These are phyloP conservation scores for Neofusicoccum laricinum DNA, from an alignment of 2,329 filamentous ascomycete species.

Conservation along the genomic window DNA sequence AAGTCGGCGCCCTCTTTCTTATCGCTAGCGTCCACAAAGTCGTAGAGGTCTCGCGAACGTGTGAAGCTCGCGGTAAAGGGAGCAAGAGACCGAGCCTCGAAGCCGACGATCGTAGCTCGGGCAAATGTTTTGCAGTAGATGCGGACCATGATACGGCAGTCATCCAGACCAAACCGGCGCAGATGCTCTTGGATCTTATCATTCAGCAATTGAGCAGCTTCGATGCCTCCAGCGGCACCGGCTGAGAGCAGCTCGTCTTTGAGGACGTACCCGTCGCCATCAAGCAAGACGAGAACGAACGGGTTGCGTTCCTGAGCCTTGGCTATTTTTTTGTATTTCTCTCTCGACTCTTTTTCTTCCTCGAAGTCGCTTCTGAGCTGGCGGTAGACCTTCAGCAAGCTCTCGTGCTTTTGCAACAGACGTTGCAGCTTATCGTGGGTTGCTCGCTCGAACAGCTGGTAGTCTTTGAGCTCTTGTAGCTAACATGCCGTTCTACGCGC, in stretches of 20 bases:
- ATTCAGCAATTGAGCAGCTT: slow-evolving; percentile 53
- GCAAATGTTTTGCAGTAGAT: slow-evolving; percentile 54
- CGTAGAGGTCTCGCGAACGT: slow-evolving; percentile 55
- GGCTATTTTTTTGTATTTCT: slow-evolving; percentile 12
- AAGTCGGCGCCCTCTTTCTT: slow-evolving; percentile 55
- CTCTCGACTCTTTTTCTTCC: slow-evolving; percentile 11
- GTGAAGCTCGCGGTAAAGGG: slow-evolving; percentile 58
- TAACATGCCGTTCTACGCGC: too few relatives aligned
- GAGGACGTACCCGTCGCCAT: slow-evolving; percentile 61
- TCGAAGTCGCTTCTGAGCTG: slow-evolving; percentile 6
- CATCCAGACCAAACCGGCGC: slow-evolving; percentile 39
- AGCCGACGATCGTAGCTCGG: slow-evolving; percentile 48
- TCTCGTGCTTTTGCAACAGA: neutral
- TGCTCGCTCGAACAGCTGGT: neutral
- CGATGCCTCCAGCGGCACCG: slow-evolving; percentile 54
- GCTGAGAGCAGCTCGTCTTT: slow-evolving; percentile 48
- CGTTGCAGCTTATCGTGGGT: neutral
- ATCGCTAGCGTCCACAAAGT: slow-evolving; percentile 61
- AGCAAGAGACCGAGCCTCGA: slow-evolving; percentile 55
- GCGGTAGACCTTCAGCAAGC: neutral
- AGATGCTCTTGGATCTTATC: slow-evolving; percentile 48
- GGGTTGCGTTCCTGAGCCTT: slow-evolving; percentile 48
- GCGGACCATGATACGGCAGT: slow-evolving; percentile 55
- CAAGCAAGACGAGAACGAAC: slow-evolving; percentile 60
- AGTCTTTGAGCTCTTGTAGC: neutral